Evolutionary conservation across 2,329 filamentous ascomycete species (phyloP).

Genomic region (Cercospora berteroae): DNA sequence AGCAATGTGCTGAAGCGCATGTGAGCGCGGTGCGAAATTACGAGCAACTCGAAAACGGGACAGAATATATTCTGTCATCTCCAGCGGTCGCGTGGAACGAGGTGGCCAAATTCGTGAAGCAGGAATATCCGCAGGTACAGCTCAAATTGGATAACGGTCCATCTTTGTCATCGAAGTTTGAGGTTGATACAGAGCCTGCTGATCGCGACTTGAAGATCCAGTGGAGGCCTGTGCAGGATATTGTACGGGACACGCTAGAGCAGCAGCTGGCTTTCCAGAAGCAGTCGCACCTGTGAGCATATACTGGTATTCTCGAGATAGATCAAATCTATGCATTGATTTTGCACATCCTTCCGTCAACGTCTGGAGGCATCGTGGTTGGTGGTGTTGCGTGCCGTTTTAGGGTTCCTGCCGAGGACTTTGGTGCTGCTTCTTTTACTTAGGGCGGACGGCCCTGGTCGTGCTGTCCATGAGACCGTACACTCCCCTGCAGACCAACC

Average conservation of each 20-base stretch:
- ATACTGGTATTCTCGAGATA: background rate
- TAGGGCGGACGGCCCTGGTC: no score
- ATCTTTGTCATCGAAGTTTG: conserved; percentile 8
- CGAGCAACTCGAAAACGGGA: conserved; percentile 10
- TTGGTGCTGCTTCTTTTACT: background rate
- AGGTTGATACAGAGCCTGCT: conserved; percentile 19
- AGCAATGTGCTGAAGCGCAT: conserved; percentile 34
- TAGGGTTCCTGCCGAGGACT: background rate
- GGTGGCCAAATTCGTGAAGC: conserved; percentile 19
- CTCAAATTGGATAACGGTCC: conserved; percentile 15
- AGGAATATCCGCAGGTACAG: conserved; percentile 23
- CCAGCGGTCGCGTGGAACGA: conserved; percentile 22
- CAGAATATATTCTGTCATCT: conserved; percentile 21
- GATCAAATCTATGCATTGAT: background rate
- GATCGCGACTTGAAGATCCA: conserved; percentile 24
- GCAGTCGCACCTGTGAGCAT: conserved; percentile 2
- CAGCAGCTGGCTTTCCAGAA: conserved; percentile 11
- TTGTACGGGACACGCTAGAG: background rate
- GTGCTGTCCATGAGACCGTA: background rate
- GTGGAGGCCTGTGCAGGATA: conserved; percentile 13
- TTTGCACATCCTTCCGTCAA: background rate
- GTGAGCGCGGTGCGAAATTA: conserved; percentile 24
- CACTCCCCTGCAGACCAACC: background rate
- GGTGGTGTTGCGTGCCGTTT: background rate
- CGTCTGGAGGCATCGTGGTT: background rate